These are phyloP conservation scores for Plantago lanceolata DNA, from an alignment of 305 asterid species.

Conservation along the genomic window DNA sequence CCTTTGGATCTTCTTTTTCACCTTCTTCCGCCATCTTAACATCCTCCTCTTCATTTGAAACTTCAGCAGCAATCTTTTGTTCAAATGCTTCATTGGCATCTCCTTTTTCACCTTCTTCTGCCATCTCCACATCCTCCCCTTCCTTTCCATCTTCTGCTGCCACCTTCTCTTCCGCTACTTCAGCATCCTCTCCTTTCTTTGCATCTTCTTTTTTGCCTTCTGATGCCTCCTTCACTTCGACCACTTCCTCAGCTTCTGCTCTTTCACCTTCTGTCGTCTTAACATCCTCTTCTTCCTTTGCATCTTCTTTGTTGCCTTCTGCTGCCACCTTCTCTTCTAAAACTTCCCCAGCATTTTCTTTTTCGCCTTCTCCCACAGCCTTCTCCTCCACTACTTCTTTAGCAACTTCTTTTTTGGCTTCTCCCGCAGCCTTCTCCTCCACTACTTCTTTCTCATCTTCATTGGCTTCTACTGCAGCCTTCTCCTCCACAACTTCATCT, in stretches of 20 bases:
- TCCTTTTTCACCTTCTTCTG: constrained; percentile 3
- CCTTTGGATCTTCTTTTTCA: background rate
- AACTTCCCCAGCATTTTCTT: constrained; percentile 22
- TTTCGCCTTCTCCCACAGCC: constrained; percentile 16
- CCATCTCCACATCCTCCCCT: constrained; percentile 22
- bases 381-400: constrained; percentile 7
- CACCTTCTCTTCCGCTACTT: constrained; percentile 27
- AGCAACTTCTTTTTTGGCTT: constrained; percentile 8
- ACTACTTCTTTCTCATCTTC: constrained; percentile 13
- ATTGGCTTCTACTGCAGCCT: background rate
- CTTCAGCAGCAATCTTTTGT: constrained; percentile 1
- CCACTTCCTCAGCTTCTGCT: constrained; percentile 8
- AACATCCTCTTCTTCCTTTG: no score
- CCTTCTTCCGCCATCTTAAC: constrained; percentile 9
- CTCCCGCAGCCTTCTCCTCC: constrained; percentile 22
- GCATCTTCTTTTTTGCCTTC: constrained; percentile 25
- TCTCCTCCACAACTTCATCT: constrained; percentile 12
- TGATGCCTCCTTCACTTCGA: constrained; percentile 9
- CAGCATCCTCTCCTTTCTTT: constrained; percentile 26
- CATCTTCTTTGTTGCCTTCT: no score
- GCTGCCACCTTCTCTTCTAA: constrained; percentile 18
- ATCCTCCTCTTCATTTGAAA: background rate
- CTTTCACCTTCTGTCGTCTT: no score
- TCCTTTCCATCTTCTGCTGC: constrained; percentile 24
- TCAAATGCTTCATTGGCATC: constrained; percentile 1